Base-by-base conservation (phyloP, 768 basidiomycete species). In the Vishniacozyma victoriae region DNA sequence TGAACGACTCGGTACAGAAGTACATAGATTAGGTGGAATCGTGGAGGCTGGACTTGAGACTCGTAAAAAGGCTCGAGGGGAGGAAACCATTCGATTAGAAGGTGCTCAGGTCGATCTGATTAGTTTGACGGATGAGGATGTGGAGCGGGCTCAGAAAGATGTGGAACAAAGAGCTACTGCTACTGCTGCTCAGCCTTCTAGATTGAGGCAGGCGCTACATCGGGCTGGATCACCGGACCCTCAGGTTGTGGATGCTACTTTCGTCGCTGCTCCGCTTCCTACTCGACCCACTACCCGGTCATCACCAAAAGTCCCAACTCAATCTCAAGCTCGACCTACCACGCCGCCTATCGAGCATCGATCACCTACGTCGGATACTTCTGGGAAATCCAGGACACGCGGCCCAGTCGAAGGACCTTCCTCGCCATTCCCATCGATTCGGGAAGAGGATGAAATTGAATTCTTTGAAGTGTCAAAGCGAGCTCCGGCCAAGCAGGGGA, bases 31-130 rank as follows among this genome's bases (percentile, higher is more conserved):
- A n/a, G 76, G 85, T 11, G 84, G 82, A 1, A 84, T 91, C 0
- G 87, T 96, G 1, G 86, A 92, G 69, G 84, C 87, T 49, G 88
- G 88, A 3, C 75, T 95, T 44, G 79, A 82, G 52, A 87, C 88
- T 54, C 72, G 89, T 22, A 74, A 84, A 31, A 71, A 76, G 31
- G 76, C 75, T 3, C 73, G 82, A 50, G 82, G 85, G 44, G 59
- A 62, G 46, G 35, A 26, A 14, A 60, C 53, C 15, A 50, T 59
- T 13, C 46, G 44, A 37, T 65, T 59, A 44, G 68, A 67, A 29
- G 44, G 46, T 5, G 67, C 61, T 35, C 57, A 62, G 45, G 33
- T 46, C 37, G 46, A 55, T 16, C 29, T 31, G 46, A 46, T 16
- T 41, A 1, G 46, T 52, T 26, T 47, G 43, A 26, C 45, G 48